phyloP scores from a whole-genome alignment of 208 protist genomes.

The Borovskyia barvae region DNA sequence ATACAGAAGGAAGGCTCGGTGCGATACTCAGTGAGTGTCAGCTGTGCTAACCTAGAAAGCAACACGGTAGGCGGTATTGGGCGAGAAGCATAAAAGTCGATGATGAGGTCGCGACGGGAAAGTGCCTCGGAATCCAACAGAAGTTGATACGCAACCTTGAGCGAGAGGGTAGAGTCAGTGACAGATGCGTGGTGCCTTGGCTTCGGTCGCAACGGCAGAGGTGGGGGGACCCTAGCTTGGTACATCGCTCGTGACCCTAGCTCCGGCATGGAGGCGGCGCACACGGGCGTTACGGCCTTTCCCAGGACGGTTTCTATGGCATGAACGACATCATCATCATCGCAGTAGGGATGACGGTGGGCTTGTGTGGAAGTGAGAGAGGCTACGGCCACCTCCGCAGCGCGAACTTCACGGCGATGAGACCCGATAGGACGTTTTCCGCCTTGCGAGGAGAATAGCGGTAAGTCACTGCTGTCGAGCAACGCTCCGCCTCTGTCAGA shows the following conservation, averaged over 20 bases:
- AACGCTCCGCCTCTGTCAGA: too few species aligned
- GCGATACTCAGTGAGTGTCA: too few species aligned
- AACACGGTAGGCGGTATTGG: too few species aligned
- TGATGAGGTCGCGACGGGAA: constrained; percentile 25
- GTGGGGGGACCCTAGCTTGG: neutral
- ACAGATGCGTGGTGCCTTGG: neutral
- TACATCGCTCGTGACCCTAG: too few species aligned
- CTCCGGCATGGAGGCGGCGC: too few species aligned
- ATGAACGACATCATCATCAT: too few species aligned
- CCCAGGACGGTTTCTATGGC: too few species aligned
- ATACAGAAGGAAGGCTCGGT: too few species aligned
- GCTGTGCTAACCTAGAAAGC: too few species aligned
- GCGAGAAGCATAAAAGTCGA: constrained; percentile 54
- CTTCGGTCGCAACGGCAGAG: neutral
- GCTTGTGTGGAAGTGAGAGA: neutral
- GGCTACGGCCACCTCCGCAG: neutral
- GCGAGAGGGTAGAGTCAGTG: neutral
- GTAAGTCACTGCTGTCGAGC: too few species aligned
- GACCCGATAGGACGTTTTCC: neutral
- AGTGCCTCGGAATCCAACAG: constrained; percentile 30
- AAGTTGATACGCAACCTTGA: constrained; percentile 8
- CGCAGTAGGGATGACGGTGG: neutral
- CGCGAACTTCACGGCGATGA: neutral
- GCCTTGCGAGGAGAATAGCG: neutral
- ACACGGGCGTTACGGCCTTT: too few species aligned